A percentile compares a stretch with the other conserved stretches of the same genome.
Evolutionary conservation across 345 rosid genomes (phyloP).

Genomic region (Hibiscus mutabilis): DNA sequence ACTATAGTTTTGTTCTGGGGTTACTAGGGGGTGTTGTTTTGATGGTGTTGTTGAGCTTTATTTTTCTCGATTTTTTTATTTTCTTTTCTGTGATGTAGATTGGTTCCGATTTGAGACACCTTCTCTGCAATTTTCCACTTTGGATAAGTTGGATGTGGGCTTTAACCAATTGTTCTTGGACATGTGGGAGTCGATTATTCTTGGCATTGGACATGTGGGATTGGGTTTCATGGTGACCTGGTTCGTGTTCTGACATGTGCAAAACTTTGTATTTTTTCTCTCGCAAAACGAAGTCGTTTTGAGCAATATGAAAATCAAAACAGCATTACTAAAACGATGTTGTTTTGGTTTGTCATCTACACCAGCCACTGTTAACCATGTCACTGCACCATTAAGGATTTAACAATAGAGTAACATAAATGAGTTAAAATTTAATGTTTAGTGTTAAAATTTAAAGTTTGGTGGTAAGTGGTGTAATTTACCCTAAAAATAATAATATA

Average conservation of each 20-base stretch:
- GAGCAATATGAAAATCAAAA: too few relatives aligned
- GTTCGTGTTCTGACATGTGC: slow-evolving; percentile 11
- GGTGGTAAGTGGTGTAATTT: too few relatives aligned
- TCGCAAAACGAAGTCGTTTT: too few relatives aligned
- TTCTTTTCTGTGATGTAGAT: slow-evolving; percentile 37
- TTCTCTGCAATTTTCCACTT: slow-evolving; percentile 35
- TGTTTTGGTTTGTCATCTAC: too few relatives aligned
- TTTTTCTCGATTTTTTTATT: not conserved
- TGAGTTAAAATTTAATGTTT: too few relatives aligned
- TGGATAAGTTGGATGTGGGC: slow-evolving; percentile 49
- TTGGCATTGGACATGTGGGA: slow-evolving; percentile 26
- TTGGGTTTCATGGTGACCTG: slow-evolving; percentile 12
- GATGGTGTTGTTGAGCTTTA: not conserved
- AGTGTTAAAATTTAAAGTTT: too few relatives aligned
- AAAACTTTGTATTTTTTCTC: too few relatives aligned
- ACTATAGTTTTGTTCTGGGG: slow-evolving; percentile 21
- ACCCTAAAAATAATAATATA: too few relatives aligned
- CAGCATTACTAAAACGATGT: too few relatives aligned
- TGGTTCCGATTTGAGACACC: slow-evolving; percentile 23
- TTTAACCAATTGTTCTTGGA: slow-evolving; percentile 20
- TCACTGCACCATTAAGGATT: too few relatives aligned
- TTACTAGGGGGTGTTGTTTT: not conserved
- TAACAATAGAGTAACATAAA: too few relatives aligned
- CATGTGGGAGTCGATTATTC: slow-evolving; percentile 10
- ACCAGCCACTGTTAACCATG: too few relatives aligned